Conservation (phyloP, 768 basidiomycete genomes). For the Cystoderma amianthinum region DNA sequence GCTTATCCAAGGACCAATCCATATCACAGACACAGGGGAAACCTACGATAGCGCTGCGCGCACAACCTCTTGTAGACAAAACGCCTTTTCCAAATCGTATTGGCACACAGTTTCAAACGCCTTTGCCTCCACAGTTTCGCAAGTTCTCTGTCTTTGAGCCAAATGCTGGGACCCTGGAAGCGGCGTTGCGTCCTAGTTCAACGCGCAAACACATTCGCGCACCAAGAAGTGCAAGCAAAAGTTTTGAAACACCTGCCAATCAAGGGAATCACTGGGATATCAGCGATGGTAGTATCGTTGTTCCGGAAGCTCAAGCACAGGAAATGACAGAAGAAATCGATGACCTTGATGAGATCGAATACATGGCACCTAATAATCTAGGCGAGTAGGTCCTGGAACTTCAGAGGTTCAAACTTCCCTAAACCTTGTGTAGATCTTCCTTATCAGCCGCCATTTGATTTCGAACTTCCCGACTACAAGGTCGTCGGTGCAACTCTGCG, state of each 20-base stretch:
- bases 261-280: constrained; percentile 73
- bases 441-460: constrained; percentile 36
- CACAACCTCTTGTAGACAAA: constrained; percentile 53
- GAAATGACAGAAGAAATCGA: constrained; percentile 17
- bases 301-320: constrained; percentile 20
- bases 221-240: constrained; percentile 40
- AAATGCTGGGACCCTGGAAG: constrained; percentile 4
- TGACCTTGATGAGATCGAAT: constrained; percentile 44
- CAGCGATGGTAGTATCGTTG: constrained; percentile 39
- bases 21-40: background rate
- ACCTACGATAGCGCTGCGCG: constrained; percentile 26
- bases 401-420: background rate
- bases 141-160: constrained; percentile 17
- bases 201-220: constrained; percentile 55
- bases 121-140: constrained; percentile 27
- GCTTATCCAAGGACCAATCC: constrained; percentile 12
- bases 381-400: constrained; percentile 14
- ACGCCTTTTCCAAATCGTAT: constrained; percentile 70
- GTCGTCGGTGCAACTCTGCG: constrained; percentile 29
- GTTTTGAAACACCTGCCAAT: constrained; percentile 62
- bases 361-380: constrained; percentile 41
- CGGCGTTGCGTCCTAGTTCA: constrained; percentile 56
- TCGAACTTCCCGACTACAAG: constrained; percentile 36
- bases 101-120: constrained; percentile 23
- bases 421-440: constrained; percentile 25